Conservation (phyloP, 2,329 filamentous ascomycete genomes). For the Paecilomyces fulvus region DNA sequence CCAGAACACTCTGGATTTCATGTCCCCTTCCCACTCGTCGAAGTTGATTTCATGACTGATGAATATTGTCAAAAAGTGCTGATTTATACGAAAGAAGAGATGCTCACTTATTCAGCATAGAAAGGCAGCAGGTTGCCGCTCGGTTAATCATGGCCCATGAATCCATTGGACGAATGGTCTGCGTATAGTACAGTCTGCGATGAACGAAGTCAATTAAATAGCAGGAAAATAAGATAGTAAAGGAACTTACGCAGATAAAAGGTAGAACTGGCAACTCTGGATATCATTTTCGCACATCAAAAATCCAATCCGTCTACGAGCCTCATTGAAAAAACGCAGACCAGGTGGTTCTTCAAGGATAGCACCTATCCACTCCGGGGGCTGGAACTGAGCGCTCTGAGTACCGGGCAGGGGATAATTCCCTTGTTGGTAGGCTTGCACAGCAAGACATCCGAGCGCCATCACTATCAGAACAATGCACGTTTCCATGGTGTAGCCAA, state of each 20-base stretch:
- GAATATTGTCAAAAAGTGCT: slow-evolving; percentile 4
- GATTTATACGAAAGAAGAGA: not conserved
- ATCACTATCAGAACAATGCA: slow-evolving; percentile 45
- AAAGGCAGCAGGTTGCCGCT: slow-evolving; percentile 43
- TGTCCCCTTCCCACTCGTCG: slow-evolving; percentile 47
- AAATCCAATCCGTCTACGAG: slow-evolving; percentile 44
- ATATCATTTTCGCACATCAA: slow-evolving; percentile 44
- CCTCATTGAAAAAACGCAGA: slow-evolving; percentile 47
- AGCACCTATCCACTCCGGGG: slow-evolving; percentile 30
- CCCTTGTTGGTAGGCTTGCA: slow-evolving; percentile 42
- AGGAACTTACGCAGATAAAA: slow-evolving; percentile 38
- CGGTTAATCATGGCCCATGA: slow-evolving; percentile 47
- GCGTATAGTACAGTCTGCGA: slow-evolving; percentile 40
- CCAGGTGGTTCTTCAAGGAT: slow-evolving; percentile 36
- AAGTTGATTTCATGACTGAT: slow-evolving; percentile 32
- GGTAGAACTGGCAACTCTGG: slow-evolving; percentile 45
- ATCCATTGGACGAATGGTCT: slow-evolving; percentile 46
- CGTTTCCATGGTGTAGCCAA: slow-evolving; percentile 45
- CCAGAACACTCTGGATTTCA: slow-evolving; percentile 50
- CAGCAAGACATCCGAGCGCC: slow-evolving; percentile 44
- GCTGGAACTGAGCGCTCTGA: slow-evolving; percentile 24
- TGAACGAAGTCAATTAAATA: not conserved
- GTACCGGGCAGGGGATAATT: slow-evolving; percentile 38
- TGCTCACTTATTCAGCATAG: slow-evolving; percentile 37
- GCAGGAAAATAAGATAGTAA: not conserved